Conservation (phyloP, 345 rosid species). For the Bruguiera sexangula region DNA sequence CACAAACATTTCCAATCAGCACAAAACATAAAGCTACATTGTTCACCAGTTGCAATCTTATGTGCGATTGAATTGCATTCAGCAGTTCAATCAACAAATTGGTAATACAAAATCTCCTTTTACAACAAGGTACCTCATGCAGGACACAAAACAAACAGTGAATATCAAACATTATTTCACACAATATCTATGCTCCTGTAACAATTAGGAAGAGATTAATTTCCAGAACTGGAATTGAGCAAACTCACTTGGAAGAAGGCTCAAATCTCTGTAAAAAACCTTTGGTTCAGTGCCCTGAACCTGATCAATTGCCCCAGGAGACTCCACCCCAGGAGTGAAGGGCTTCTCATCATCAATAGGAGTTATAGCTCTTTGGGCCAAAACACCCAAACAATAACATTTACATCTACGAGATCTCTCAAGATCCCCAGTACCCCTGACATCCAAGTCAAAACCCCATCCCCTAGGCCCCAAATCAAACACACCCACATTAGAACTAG, state of each 20-base stretch:
- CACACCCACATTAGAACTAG: slow-evolving; percentile 29
- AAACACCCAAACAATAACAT: slow-evolving; percentile 38
- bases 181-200: slow-evolving; percentile 5
- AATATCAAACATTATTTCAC: not conserved
- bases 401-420: slow-evolving; percentile 38
- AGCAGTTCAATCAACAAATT: slow-evolving; percentile 3
- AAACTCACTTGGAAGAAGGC: slow-evolving; percentile 82
- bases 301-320: slow-evolving; percentile 41
- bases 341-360: slow-evolving; percentile 65
- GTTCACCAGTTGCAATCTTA: slow-evolving; percentile 1
- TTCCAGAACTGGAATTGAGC: slow-evolving; percentile 4
- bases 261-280: slow-evolving; percentile 65
- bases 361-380: slow-evolving; percentile 46
- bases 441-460: slow-evolving; percentile 34
- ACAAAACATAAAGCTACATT: slow-evolving; percentile 14
- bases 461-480: slow-evolving; percentile 32
- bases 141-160: not conserved
- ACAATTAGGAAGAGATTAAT: not conserved
- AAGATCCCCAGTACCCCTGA: slow-evolving; percentile 21
- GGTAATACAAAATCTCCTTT: not conserved
- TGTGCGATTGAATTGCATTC: not conserved
- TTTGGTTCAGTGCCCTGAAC: slow-evolving; percentile 30
- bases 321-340: slow-evolving; percentile 31
- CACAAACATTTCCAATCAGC: slow-evolving; percentile 4
- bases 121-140: not conserved